phyloP scores from a whole-genome alignment of 1,284 basidiomycete species.

The Meripilus lineatus region DNA sequence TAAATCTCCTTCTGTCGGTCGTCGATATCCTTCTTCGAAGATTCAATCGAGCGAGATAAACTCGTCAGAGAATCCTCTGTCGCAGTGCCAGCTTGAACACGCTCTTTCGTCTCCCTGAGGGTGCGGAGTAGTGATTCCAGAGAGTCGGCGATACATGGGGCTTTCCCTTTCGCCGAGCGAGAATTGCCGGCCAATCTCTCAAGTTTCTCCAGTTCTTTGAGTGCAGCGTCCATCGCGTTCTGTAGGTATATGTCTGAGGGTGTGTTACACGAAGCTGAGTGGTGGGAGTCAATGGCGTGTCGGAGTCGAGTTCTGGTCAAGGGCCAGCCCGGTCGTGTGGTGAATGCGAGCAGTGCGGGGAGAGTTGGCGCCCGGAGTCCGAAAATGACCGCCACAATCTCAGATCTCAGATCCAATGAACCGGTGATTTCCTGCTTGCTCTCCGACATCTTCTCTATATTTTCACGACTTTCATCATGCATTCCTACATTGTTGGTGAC shows the following conservation, averaged over 20 bases:
- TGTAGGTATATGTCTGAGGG: too few relatives aligned
- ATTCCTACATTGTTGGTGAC: constrained; percentile 66
- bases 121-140: constrained; percentile 65
- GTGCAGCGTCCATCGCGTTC: constrained; percentile 61
- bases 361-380: too few relatives aligned
- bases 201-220: constrained; percentile 72
- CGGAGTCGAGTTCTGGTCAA: neutral
- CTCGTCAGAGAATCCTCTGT: constrained; percentile 49
- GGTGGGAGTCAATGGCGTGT: too few relatives aligned
- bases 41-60: constrained; percentile 57
- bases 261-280: neutral
- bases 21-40: constrained; percentile 79
- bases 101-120: constrained; percentile 54
- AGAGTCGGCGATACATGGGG: constrained; percentile 54
- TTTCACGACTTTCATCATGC: constrained; percentile 39
- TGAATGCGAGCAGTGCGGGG: too few relatives aligned
- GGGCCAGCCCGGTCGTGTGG: neutral
- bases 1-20: constrained; percentile 87
- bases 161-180: constrained; percentile 43
- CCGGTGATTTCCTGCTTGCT: too few relatives aligned
- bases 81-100: constrained; percentile 47
- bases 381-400: too few relatives aligned
- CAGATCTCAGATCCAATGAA: too few relatives aligned
- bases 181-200: constrained; percentile 50
- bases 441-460: too few relatives aligned